These are phyloP conservation scores for Suillus lakei DNA, from an alignment of 768 basidiomycete species.

Conservation along the genomic window DNA sequence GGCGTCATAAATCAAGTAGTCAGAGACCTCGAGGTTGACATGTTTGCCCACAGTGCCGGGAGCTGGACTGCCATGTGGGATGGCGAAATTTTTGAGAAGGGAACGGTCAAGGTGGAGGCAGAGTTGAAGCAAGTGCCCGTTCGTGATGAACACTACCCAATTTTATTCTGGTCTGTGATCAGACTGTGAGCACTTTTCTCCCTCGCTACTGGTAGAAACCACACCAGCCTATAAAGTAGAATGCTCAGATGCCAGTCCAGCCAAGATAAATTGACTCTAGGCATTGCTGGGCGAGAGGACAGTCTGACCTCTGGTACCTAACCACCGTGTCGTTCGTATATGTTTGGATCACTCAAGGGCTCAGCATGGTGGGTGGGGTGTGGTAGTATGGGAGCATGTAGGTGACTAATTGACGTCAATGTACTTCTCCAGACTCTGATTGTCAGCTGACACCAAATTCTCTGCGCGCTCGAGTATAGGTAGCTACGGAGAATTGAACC, in stretches of 20 bases:
- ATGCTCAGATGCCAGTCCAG: neutral
- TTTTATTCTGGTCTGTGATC: neutral
- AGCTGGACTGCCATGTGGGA: slow-evolving; percentile 46
- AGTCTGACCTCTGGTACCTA: neutral
- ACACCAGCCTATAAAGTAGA: neutral
- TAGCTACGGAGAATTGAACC: no score
- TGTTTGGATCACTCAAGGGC: no score
- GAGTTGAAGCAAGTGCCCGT: neutral
- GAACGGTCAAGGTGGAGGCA: slow-evolving; percentile 32
- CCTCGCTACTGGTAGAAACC: no score
- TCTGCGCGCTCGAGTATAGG: no score
- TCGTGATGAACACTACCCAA: neutral
- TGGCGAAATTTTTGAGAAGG: slow-evolving; percentile 39
- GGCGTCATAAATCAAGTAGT: neutral
- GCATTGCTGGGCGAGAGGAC: neutral
- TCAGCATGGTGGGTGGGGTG: no score
- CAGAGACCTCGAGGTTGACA: neutral
- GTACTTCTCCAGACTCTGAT: no score
- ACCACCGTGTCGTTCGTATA: neutral
- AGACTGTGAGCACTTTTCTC: neutral
- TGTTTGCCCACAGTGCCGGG: slow-evolving; percentile 39
- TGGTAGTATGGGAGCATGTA: no score
- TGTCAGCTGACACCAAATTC: no score
- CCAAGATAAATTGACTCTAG: neutral
- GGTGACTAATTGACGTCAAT: no score